Conservation (phyloP, 164 flowering plant species). For the Annona squamosa region DNA sequence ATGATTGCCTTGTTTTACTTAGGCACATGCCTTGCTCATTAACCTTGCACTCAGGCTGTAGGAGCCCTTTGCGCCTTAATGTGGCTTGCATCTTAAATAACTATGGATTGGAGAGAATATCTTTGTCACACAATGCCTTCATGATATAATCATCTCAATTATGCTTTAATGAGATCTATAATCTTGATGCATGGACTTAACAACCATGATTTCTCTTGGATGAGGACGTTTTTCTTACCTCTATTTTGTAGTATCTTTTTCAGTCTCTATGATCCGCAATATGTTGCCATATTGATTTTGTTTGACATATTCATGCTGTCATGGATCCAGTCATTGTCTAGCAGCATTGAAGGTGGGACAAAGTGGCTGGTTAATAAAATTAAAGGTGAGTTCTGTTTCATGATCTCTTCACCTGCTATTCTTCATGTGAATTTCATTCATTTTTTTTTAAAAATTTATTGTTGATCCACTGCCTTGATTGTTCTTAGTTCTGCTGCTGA, state of each 20-base stretch:
- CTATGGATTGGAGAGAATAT: too few relatives aligned
- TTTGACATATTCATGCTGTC: not conserved
- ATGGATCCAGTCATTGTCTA: slow-evolving; percentile 43
- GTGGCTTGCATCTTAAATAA: too few relatives aligned
- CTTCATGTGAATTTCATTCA: not conserved
- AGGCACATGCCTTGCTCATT: too few relatives aligned
- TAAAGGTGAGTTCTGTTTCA: slow-evolving; percentile 40
- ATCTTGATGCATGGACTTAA: not conserved
- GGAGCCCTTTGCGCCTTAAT: too few relatives aligned
- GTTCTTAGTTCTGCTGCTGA: not conserved
- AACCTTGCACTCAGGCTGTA: too few relatives aligned
- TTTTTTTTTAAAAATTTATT: not conserved
- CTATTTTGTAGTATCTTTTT: not conserved
- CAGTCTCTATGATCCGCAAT: not conserved
- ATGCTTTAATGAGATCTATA: not conserved
- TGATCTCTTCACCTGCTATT: not conserved
- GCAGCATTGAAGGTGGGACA: slow-evolving; percentile 61
- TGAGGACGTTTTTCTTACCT: not conserved
- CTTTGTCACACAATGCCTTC: too few relatives aligned
- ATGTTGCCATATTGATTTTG: not conserved
- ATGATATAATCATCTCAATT: too few relatives aligned
- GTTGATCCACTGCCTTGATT: not conserved
- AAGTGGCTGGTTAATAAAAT: slow-evolving; percentile 74
- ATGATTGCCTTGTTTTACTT: too few relatives aligned
- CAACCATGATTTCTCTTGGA: not conserved